Evolutionary conservation across 2,329 filamentous ascomycete genomes (phyloP).

Genomic region (Paecilomyces variotii): DNA sequence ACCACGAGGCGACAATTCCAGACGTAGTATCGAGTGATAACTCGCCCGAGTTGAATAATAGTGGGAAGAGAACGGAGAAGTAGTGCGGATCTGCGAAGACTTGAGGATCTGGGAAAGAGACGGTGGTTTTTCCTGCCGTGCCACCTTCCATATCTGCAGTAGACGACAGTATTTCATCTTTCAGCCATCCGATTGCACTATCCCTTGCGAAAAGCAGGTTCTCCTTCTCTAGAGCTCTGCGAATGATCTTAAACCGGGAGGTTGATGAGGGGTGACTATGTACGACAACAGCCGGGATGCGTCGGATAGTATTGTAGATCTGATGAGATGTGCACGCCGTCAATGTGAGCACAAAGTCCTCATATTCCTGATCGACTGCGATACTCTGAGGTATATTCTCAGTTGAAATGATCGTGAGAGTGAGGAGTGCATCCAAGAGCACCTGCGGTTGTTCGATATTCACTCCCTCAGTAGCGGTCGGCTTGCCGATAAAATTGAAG

Average conservation of each 20-base stretch:
- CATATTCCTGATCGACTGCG: conserved; percentile 44
- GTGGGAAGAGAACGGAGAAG: conserved; percentile 39
- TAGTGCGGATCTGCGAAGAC: conserved; percentile 30
- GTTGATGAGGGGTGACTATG: conserved; percentile 47
- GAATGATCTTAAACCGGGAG: conserved; percentile 47
- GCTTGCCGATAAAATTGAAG: conserved; percentile 43
- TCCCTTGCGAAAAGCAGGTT: conserved; percentile 48
- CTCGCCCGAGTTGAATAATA: conserved; percentile 43
- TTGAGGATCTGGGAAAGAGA: conserved; percentile 11
- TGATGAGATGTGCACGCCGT: conserved; percentile 30
- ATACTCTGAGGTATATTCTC: conserved; percentile 40
- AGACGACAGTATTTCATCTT: conserved; percentile 49
- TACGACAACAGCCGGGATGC: conserved; percentile 31
- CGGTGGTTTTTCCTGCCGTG: conserved; percentile 1
- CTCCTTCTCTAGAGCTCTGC: conserved; percentile 47
- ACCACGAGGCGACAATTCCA: conserved; percentile 34
- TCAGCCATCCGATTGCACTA: conserved; percentile 53
- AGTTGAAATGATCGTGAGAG: conserved; percentile 44
- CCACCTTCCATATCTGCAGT: conserved; percentile 21
- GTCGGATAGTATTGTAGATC: conserved; percentile 28
- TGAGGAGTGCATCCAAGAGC: conserved; percentile 47
- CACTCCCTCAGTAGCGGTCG: conserved; percentile 27
- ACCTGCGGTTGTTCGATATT: conserved; percentile 42
- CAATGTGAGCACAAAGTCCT: conserved; percentile 43
- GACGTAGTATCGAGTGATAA: conserved; percentile 32